A percentile compares a stretch with the other conserved stretches of the same genome.
Conservation (phyloP, 305 asterid species). For the Fraxinus sp. region DNA sequence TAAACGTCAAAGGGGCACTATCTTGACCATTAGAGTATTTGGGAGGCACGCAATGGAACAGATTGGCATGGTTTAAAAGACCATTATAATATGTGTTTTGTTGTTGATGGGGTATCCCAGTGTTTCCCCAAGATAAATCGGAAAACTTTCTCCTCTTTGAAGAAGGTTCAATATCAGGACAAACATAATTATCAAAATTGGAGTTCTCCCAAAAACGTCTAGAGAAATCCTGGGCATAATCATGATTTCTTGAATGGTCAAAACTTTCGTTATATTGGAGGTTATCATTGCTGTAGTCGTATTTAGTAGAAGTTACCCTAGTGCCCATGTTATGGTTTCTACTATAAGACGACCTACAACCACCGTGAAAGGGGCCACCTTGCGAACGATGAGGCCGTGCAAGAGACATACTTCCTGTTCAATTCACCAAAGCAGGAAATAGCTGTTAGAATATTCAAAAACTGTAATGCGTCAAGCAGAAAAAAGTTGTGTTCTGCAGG, state of each 20-base stretch:
- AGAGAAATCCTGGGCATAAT: constrained; percentile 28
- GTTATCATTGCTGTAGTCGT: constrained; percentile 32
- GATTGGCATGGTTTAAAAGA: constrained; percentile 36
- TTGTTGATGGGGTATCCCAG: constrained; percentile 49
- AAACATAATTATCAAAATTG: constrained; percentile 30
- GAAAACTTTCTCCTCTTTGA: constrained; percentile 69
- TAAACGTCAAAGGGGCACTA: constrained; percentile 26
- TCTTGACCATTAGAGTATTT: constrained; percentile 31
- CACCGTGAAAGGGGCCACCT: constrained; percentile 46
- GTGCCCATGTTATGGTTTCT: constrained; percentile 40
- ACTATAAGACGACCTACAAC: constrained; percentile 44
- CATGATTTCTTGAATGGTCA: constrained; percentile 32
- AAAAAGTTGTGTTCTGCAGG: not conserved
- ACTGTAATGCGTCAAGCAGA: not conserved
- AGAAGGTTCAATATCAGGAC: constrained; percentile 49
- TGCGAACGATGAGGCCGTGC: constrained; percentile 49
- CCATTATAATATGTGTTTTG: constrained; percentile 27
- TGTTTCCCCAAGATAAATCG: constrained; percentile 44
- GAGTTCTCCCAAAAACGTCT: constrained; percentile 37
- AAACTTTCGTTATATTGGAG: constrained; percentile 27
- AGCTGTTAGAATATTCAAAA: constrained; percentile 15
- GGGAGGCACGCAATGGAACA: constrained; percentile 33
- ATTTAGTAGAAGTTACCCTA: constrained; percentile 34
- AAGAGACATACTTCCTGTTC: constrained; percentile 63
- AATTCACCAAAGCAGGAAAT: constrained; percentile 18